Evolutionary conservation across 768 basidiomycete species (phyloP).

Genomic region (Boletus reticulatus): DNA sequence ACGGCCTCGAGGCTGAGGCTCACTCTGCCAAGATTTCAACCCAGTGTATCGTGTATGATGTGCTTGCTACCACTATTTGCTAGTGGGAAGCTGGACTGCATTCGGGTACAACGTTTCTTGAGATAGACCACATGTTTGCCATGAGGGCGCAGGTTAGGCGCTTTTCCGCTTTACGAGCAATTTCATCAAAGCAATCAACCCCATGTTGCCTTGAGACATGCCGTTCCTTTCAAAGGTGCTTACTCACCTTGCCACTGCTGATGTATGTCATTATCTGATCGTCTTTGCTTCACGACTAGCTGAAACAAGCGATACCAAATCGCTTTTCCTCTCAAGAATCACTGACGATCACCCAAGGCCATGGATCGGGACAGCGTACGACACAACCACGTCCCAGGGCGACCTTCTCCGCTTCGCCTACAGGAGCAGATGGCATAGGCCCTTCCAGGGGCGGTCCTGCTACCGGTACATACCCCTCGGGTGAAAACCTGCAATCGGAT

Average conservation of each 20-base stretch:
- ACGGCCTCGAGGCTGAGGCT: too few species aligned
- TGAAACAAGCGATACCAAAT: neutral
- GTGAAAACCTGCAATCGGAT: neutral
- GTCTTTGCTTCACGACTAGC: neutral
- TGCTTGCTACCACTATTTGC: too few species aligned
- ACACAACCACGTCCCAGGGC: neutral
- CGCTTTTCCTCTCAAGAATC: neutral
- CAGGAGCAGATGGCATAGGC: neutral
- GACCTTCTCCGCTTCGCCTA: neutral
- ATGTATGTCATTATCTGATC: neutral
- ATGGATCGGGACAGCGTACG: neutral
- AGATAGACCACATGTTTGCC: neutral
- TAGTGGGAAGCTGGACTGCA: too few species aligned
- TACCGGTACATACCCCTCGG: neutral
- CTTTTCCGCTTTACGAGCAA: too few species aligned
- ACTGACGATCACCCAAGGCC: too few species aligned
- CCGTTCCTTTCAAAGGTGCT: neutral
- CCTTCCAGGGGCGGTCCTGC: neutral
- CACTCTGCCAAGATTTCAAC: too few species aligned
- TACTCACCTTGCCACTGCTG: neutral
- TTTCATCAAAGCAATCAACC: neutral
- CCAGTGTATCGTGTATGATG: too few species aligned
- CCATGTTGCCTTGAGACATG: neutral
- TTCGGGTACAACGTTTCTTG: neutral
- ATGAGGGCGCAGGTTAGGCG: neutral